These are phyloP conservation scores for Phoma herbarum DNA, from an alignment of 2,329 filamentous ascomycete genomes.

Conservation along the genomic window DNA sequence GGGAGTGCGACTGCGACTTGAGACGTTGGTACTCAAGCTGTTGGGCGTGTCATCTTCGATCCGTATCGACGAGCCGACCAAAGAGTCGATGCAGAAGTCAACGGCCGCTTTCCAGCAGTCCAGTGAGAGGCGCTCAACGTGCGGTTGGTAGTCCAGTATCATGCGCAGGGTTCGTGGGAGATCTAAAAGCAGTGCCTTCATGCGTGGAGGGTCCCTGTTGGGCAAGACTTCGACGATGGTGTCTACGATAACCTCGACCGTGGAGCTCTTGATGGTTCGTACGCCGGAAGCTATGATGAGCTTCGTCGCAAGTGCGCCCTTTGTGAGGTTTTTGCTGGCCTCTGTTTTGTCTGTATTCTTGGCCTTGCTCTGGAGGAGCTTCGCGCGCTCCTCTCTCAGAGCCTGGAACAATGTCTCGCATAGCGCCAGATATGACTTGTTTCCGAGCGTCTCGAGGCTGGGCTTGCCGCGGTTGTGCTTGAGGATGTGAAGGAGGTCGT, in stretches of 20 bases:
- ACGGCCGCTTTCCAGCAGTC: constrained; percentile 74
- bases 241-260: constrained; percentile 78
- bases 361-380: constrained; percentile 63
- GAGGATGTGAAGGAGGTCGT: constrained; percentile 65
- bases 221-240: constrained; percentile 82
- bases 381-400: constrained; percentile 71
- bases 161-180: constrained; percentile 79
- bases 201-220: constrained; percentile 67
- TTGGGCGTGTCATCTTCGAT: constrained; percentile 34
- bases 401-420: constrained; percentile 82
- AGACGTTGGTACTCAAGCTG: constrained; percentile 43
- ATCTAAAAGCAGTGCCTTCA: constrained; percentile 73
- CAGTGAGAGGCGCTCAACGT: constrained; percentile 78
- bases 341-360: constrained; percentile 36
- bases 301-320: constrained; percentile 76
- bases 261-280: constrained; percentile 75
- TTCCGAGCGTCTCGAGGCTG: constrained; percentile 63
- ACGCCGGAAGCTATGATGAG: constrained; percentile 75
- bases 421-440: constrained; percentile 82
- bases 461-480: constrained; percentile 60
- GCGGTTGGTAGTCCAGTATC: constrained; percentile 75
- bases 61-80: constrained; percentile 53
- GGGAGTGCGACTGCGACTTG: constrained; percentile 45
- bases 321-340: constrained; percentile 64
- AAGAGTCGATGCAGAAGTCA: constrained; percentile 73